phyloP scores from a whole-genome alignment of 139 green algal species.

The Chlorella sorokiniana region DNA sequence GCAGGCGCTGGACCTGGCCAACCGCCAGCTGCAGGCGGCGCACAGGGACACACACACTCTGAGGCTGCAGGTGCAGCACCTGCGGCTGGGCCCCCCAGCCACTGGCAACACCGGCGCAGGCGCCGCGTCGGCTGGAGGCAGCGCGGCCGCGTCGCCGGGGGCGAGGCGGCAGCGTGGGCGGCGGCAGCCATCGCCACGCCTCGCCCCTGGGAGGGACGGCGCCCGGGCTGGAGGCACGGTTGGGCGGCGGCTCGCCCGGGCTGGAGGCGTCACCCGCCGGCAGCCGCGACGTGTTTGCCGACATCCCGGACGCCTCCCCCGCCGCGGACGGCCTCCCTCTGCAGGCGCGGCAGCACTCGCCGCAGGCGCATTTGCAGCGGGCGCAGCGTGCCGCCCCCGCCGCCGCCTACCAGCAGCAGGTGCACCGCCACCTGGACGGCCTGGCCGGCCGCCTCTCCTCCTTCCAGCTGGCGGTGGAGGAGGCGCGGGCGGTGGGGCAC shows the following conservation, averaged over 20 bases:
- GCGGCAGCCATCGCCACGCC: neutral
- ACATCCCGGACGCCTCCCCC: neutral
- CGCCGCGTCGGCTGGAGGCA: neutral
- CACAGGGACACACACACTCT: constrained; percentile 27
- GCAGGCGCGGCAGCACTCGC: too few relatives aligned
- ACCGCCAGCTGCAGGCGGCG: constrained; percentile 25
- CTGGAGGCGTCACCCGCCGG: neutral
- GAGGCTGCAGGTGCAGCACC: constrained; percentile 24
- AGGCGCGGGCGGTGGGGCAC: constrained; percentile 6
- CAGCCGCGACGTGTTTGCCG: constrained; percentile 22
- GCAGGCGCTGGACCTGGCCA: constrained; percentile 16
- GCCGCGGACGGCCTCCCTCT: neutral
- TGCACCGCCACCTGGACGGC: constrained; percentile 24
- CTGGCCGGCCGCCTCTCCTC: constrained; percentile 16
- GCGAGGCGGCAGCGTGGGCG: neutral
- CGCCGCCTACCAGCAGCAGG: constrained; percentile 20
- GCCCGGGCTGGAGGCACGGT: neutral
- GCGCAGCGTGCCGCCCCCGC: neutral
- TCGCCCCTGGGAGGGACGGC: neutral
- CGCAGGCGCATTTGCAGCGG: neutral
- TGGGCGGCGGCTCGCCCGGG: neutral
- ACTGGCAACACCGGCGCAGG: neutral
- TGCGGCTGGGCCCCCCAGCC: neutral
- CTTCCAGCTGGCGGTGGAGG: constrained; percentile 26
- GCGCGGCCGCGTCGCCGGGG: neutral